Evolutionary conservation across 108 stramenopile genomes (phyloP).

Genomic region (Discostella pseudostelligera): DNA sequence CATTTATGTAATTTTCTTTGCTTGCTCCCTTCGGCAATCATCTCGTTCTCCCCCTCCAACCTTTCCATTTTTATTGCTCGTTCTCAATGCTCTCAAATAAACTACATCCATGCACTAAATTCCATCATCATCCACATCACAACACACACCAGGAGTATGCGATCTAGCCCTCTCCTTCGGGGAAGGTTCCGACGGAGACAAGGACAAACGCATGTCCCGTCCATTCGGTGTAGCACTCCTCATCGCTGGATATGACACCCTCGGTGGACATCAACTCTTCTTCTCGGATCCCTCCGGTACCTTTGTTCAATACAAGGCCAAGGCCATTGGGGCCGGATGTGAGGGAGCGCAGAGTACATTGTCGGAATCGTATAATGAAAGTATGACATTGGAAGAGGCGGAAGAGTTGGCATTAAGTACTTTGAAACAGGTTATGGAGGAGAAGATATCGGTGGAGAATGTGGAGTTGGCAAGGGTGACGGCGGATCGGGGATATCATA

Average conservation of each 20-base stretch:
- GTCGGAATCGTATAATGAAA: conserved; percentile 92
- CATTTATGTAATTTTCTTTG: no score
- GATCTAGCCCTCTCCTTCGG: conserved; percentile 98
- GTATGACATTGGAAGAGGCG: conserved; percentile 94
- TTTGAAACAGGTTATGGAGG: conserved; percentile 99
- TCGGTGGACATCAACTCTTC: conserved; percentile 95
- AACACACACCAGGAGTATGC: conserved; percentile 96
- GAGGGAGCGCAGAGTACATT: conserved; percentile 97
- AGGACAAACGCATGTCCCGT: conserved; percentile 93
- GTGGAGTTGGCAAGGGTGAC: conserved; percentile 95
- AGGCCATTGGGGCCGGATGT: conserved; percentile 97
- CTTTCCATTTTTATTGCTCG: neutral
- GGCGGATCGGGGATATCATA: conserved; percentile 87
- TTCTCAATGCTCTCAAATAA: neutral
- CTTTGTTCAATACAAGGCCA: conserved; percentile 98
- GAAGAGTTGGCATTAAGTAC: conserved; percentile 90
- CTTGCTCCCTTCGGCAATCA: no score
- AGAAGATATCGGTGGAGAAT: conserved; percentile 95
- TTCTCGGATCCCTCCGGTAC: conserved; percentile 98
- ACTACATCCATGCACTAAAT: no score
- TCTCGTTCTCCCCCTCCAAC: neutral
- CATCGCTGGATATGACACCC: conserved; percentile 93
- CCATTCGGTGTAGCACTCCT: conserved; percentile 99
- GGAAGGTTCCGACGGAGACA: conserved; percentile 91
- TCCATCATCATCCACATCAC: no score